phyloP scores from a whole-genome alignment of 371 early-diverging fungal genomes.

The Apophysomyces variabilis region DNA sequence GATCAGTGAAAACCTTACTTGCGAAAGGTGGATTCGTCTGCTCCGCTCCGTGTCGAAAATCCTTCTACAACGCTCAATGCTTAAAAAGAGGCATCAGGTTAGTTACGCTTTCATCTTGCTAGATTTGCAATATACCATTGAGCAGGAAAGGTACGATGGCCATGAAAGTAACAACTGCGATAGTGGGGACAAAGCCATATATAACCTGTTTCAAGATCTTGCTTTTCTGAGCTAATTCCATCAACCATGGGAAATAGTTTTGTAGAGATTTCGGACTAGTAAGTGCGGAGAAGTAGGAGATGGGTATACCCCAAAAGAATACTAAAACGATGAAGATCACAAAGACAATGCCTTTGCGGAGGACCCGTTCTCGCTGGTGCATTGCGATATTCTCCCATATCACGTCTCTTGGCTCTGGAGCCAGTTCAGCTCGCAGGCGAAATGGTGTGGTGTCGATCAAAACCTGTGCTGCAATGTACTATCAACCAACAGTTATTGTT shows the following conservation, averaged over 20 bases:
- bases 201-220: slow-evolving; percentile 57
- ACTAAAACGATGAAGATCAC: slow-evolving; percentile 49
- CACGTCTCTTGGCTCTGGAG: slow-evolving; percentile 81
- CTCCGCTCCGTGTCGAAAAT: slow-evolving; percentile 69
- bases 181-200: slow-evolving; percentile 64
- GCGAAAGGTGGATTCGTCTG: slow-evolving; percentile 68
- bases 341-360: slow-evolving; percentile 53
- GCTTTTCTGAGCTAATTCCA: slow-evolving; percentile 50
- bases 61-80: slow-evolving; percentile 62
- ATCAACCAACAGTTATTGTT: background rate
- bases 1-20: slow-evolving; percentile 48
- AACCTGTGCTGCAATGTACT: slow-evolving; percentile 66
- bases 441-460: slow-evolving; percentile 71
- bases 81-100: slow-evolving; percentile 8
- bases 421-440: slow-evolving; percentile 65
- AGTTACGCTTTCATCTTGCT: background rate
- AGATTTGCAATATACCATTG: slow-evolving; percentile 40
- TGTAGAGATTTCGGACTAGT: slow-evolving; percentile 54
- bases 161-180: slow-evolving; percentile 62
- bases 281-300: slow-evolving; percentile 58
- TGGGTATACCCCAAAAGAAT: slow-evolving; percentile 60
- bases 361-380: slow-evolving; percentile 51
- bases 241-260: slow-evolving; percentile 52
- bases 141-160: slow-evolving; percentile 69
- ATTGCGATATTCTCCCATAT: slow-evolving; percentile 76